A percentile compares a stretch with the other conserved stretches of the same genome.
Conservation (phyloP, 768 basidiomycete species). For the Agrocybe pediades region DNA sequence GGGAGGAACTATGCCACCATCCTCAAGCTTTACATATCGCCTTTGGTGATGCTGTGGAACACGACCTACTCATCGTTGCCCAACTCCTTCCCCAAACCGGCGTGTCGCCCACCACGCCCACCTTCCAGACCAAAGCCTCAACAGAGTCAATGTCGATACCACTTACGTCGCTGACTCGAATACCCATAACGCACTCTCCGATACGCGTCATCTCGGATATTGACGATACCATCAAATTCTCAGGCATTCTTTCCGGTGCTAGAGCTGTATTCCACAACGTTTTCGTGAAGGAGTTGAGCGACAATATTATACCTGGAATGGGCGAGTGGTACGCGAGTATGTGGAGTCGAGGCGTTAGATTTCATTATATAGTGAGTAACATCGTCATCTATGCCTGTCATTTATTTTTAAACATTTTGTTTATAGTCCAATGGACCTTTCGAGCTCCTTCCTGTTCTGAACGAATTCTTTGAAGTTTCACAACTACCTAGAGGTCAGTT, state of each 20-base stretch:
- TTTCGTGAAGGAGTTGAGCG: constrained; percentile 82
- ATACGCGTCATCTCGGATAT: constrained; percentile 90
- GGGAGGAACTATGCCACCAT: constrained; percentile 69
- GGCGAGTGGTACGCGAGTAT: constrained; percentile 73
- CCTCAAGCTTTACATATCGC: constrained; percentile 58
- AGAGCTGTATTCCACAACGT: constrained; percentile 87
- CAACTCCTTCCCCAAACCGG: constrained; percentile 39
- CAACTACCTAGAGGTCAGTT: constrained; percentile 62
- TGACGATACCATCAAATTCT: constrained; percentile 88
- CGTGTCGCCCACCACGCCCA: constrained; percentile 6
- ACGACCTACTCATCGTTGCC: constrained; percentile 57
- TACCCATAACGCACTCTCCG: constrained; percentile 60
- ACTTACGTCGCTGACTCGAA: constrained; percentile 31
- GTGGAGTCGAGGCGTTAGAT: constrained; percentile 72
- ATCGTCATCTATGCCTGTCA: background rate
- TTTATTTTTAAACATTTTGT: background rate
- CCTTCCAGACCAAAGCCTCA: constrained; percentile 8
- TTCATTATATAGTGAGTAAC: constrained; percentile 84
- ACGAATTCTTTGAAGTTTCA: constrained; percentile 71
- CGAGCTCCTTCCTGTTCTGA: constrained; percentile 78
- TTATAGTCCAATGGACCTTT: constrained; percentile 85
- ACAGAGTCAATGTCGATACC: constrained; percentile 6
- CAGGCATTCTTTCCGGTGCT: constrained; percentile 78
- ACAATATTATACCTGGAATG: constrained; percentile 83
- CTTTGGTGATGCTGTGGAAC: constrained; percentile 55